Base-by-base conservation (phyloP, 2,329 filamentous ascomycete species). In the Nannizziopsis arthrosporioides region DNA sequence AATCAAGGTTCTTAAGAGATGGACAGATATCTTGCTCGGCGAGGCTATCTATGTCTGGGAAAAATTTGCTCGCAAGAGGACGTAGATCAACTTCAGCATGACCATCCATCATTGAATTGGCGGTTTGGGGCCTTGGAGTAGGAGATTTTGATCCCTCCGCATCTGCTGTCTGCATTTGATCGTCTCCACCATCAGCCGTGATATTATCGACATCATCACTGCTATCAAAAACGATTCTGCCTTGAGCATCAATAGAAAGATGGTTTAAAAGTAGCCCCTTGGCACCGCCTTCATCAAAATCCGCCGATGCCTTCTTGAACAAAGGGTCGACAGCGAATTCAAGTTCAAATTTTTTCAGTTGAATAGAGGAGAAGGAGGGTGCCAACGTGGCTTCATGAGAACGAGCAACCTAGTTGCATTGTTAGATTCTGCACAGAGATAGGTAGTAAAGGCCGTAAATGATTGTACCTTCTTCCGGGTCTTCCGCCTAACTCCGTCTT, bases 221-320 rank as follows among this genome's bases (percentile, higher is more conserved):
- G 70, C 90, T 96, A 68, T 98, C 92, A 61, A 98, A 98, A 4
- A 98, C 89, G 53, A 98, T 98, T 32, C 90, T 80, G 37, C 92
- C 92, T 54, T 87, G 80, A 1, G 80, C 78, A 65, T 98, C 92
- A 55, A 98, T 95, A 61, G 90, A 86, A n/a, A 98, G 74, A 66
- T 98, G 90, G 61, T 98, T 98, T 30, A 98, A 75, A 15, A 98
- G 74, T 37, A 98, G 73, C 15, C 92, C 92, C 67, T 96, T 98
- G 49, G 92, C 92, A 49, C 92, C 92, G 15, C 92, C 92, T 69
- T 98, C 92, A 62, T 98, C 92, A 56, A 98, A 98, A 69, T 98
- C 92, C 38, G 92, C 92, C 5, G 90, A 94, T 0, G 90, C 90
- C 62, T 98, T 98, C 63, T 98, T 98, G 76, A 98, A 98, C n/a